Evolutionary conservation across 345 rosid species (phyloP), one percentile per base, ranked within the genome.

Genomic region (Salix suchowensis): DNA sequence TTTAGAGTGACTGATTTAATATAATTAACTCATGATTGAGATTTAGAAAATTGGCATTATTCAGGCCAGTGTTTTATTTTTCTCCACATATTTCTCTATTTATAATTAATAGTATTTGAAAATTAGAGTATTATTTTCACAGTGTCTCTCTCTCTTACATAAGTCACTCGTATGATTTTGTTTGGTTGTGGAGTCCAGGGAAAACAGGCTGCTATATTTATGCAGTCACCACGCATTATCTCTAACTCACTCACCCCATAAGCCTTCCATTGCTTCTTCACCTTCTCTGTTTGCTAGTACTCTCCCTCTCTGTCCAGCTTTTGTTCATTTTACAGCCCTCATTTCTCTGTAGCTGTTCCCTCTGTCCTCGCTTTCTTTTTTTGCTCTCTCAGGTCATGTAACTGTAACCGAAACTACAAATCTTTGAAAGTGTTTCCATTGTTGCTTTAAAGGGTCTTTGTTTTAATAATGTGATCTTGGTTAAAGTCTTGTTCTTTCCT

Each of bases 141-240:
- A 40, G 44, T 71, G 70, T 24, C 24, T 39, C 67, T 37, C 52
- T 37, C 50, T 76, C 44, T 48, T 44, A 18, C 46, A 73, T 24
- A 24, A 34, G 40, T 34, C 19, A 13, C 37, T 70, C 13, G n/a
- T 74, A 70, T 77, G 42, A 70, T 79, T 77, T 77, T 77, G 42
- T 76, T 79, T 70, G 65, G 32, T 26, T 18, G 30, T 14, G n/a
- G 9, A 19, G 48, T 73, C 44, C 40, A 6, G 46, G 30, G 73
- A 75, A 42, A 24, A 36, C 32, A 69, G 24, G 67, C 13, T 66
- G 0, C 37, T 42, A 19, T 84, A 72, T 81, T 24, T 76, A 81
- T 79, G 87, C 86, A 68, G 77, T 84, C 88, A 82, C 82, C 75
- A 37, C 79, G 78, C 82, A 83, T 87, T 77, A 46, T 50, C 67